Evolutionary conservation across 495 filamentous ascomycete genomes (phyloP), one percentile per base, ranked within the genome.

Genomic region (Tuber microsphaerosporum): DNA sequence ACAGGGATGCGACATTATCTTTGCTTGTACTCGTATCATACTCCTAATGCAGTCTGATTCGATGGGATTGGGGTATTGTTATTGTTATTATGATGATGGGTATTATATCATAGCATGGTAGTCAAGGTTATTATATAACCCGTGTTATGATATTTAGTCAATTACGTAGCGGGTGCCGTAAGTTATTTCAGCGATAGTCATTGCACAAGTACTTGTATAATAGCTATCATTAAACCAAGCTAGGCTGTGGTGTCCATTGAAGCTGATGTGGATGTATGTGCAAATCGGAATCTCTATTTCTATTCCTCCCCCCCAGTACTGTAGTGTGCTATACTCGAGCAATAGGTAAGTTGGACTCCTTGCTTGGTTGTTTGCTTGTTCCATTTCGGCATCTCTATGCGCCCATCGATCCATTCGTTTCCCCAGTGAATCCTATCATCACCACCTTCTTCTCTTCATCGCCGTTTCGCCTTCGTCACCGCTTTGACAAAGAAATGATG

Each of bases 291-390:
- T 41, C 34, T 37, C 42, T n/a, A 20, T 41, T 73, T 41, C 61
- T 31, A 16, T 72, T 20, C 31, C 26, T 31, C 48, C 8, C 65
- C 65, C 19, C 45, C 61, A 65, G 56, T 12, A 65, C 48, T n/a
- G 9, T 56, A 4, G 22, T 56, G 48, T 56, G 22, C 8, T 56
- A 56, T 56, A 56, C 71, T 46, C 71, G 61, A 61, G 71, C 61
- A 73, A 41, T 73, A 69, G 71, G 61, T 61, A 73, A 22, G 71
- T 34, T 65, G 71, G 46, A 73, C 26, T 31, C 56, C 56, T 65
- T 65, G 26, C n/a, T 31, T 31, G n/a, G 10, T 65, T 31, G 26
- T 14, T 65, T 26, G 56, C n/a, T 65, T 65, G 56, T 65, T 65
- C 56, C 26, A n/a, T 65, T 65, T 17, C 56, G 31, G 56, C 56